phyloP scores from a whole-genome alignment of 2,329 filamentous ascomycete species.

The Cordyceps javanica region DNA sequence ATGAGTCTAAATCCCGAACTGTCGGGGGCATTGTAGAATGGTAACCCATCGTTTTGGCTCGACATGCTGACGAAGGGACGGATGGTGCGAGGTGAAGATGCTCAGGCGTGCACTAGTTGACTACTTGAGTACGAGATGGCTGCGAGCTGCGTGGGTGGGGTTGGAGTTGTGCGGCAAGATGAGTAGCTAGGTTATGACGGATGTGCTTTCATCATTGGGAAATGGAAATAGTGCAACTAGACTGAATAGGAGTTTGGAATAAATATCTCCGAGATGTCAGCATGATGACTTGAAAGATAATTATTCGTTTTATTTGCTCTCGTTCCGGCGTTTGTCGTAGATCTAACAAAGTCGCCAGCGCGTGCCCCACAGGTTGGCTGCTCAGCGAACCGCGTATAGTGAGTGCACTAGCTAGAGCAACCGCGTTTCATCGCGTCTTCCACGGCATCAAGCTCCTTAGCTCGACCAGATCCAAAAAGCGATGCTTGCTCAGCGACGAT shows the following conservation, averaged over 20 bases:
- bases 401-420: not conserved
- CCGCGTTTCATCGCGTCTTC: constrained; percentile 10
- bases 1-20: constrained; percentile 52
- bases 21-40: constrained; percentile 43
- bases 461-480: not conserved
- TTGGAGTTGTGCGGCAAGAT: not conserved
- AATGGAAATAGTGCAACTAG: not conserved
- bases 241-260: too few relatives aligned
- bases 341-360: not conserved
- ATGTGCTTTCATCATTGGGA: not conserved
- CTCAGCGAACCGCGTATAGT: constrained; percentile 8
- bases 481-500: not conserved
- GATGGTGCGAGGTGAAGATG: not conserved
- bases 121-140: not conserved
- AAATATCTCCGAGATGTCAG: too few relatives aligned
- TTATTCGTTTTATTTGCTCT: too few relatives aligned
- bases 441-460: not conserved
- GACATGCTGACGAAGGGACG: constrained; percentile 29
- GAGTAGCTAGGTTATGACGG: too few relatives aligned
- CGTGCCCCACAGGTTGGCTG: not conserved
- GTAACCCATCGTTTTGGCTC: constrained; percentile 42
- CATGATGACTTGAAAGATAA: too few relatives aligned
- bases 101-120: too few relatives aligned
- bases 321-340: too few relatives aligned
- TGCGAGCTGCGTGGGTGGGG: not conserved